Base-by-base conservation (phyloP, 2,329 filamentous ascomycete species). In the Xylariaceae sp. region DNA sequence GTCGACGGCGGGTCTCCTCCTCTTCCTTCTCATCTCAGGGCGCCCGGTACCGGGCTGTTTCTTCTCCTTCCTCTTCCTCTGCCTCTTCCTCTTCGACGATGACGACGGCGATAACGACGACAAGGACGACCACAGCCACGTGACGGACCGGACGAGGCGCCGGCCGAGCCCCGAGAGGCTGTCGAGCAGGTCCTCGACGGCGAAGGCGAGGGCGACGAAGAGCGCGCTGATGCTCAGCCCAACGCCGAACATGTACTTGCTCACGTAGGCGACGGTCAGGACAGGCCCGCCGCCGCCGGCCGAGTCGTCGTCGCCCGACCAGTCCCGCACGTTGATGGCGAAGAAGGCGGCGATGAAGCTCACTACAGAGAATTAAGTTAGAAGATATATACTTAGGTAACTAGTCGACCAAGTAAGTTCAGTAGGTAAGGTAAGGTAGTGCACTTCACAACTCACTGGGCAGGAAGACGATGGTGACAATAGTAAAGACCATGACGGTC, bases 171-270 rank as follows among this genome's bases (percentile, higher is more conserved):
- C 24, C 12, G 5, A 5, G 12, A 29, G 11, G 15, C 13, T 44
- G 19, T 50, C 43, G 0, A 47, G 50, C 10, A 64, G 59, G 27
- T 60, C 58, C 12, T 46, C 45, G 5, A 61, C 55, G 0, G 57
- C 53, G 34, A 62, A 59, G 5, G 60, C 60, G 43, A 61, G 51
- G 12, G 56, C 42, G 27, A 64, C 50, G 1, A 64, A 50, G 5
- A 58, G 53, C 12, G 60, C 53, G 3, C 57, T 61, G 28, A 64
- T 58, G 25, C 51, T 59, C 4, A 63, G 49, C 3, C 60, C 60
- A n/a, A 62, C 58, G 11, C 60, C 58, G 30, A 64, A 75, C 24
- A 72, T 66, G 48, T 68, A 77, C 40, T 69, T 69, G 15, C 63
- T 56, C 3, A 77, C 74, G 40, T 69, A 77, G 0, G 55, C 51